A percentile compares a stretch with the other conserved stretches of the same genome.
phyloP scores from a whole-genome alignment of 176 grass and related monocot genomes.

The Typha latifolia region DNA sequence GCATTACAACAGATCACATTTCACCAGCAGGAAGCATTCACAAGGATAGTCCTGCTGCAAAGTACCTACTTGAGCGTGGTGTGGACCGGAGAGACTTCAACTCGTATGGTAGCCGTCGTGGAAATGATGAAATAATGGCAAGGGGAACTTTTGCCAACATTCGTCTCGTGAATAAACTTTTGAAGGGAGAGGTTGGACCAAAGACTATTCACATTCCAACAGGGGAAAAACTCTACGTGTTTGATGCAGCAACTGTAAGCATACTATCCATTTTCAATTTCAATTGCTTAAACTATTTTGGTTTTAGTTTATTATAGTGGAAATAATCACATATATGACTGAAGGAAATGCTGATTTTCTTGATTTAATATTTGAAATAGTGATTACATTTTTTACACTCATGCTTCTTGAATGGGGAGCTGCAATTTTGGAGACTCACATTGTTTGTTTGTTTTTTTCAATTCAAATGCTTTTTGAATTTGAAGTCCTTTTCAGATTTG shows the following conservation, averaged over 20 bases:
- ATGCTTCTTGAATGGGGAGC: too few relatives aligned
- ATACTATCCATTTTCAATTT: not conserved
- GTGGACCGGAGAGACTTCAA: not conserved
- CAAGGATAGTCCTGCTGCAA: conserved; percentile 2
- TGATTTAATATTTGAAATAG: too few relatives aligned
- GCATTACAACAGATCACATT: not conserved
- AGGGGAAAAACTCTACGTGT: conserved; percentile 32
- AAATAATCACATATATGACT: too few relatives aligned
- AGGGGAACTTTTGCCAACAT: conserved; percentile 53
- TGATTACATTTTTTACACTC: too few relatives aligned
- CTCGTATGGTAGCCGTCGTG: not conserved
- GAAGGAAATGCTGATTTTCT: too few relatives aligned
- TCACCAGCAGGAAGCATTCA: conserved; percentile 3
- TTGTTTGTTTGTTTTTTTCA: too few relatives aligned
- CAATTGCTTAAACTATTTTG: too few relatives aligned
- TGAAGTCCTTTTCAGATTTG: too few relatives aligned
- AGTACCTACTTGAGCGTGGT: not conserved
- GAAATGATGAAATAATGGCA: conserved; percentile 40
- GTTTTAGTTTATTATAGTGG: too few relatives aligned
- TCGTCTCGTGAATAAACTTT: conserved; percentile 38
- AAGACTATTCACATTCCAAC: conserved; percentile 33
- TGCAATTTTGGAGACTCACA: too few relatives aligned
- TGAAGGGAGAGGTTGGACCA: conserved; percentile 20
- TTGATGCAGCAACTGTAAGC: conserved; percentile 39
- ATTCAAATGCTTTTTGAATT: too few relatives aligned